phyloP scores from a whole-genome alignment of 805 yeast species.

The Soucietia sequanensis region DNA sequence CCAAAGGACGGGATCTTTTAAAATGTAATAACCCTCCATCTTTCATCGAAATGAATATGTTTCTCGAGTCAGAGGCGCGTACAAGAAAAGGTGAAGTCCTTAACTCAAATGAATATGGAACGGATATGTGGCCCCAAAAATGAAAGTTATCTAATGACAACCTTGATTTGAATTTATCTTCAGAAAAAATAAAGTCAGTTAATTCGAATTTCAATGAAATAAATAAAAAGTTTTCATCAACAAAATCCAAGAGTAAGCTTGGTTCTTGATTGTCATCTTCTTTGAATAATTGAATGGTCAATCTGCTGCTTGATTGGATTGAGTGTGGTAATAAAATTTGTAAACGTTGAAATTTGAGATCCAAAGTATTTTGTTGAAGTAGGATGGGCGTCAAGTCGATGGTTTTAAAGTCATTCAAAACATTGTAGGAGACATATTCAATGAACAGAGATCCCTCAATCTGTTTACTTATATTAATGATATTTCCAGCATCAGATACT shows the following conservation, averaged over 20 bases:
- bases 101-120: slow-evolving; percentile 59
- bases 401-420: slow-evolving; percentile 29
- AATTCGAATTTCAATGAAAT: slow-evolving; percentile 48
- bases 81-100: slow-evolving; percentile 26
- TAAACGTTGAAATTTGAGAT: slow-evolving; percentile 34
- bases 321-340: slow-evolving; percentile 23
- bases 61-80: slow-evolving; percentile 42
- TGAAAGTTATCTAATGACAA: slow-evolving; percentile 31
- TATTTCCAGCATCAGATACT: slow-evolving; percentile 18
- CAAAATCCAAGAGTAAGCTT: slow-evolving; percentile 46
- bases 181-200: slow-evolving; percentile 38
- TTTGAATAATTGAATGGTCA: slow-evolving; percentile 7
- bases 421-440: slow-evolving; percentile 27
- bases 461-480: slow-evolving; percentile 21
- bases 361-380: slow-evolving; percentile 29
- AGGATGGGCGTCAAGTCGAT: slow-evolving; percentile 40
- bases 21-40: slow-evolving; percentile 79
- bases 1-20: slow-evolving; percentile 35
- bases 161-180: slow-evolving; percentile 11
- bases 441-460: slow-evolving; percentile 19
- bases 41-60: slow-evolving; percentile 56
- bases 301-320: slow-evolving; percentile 15
- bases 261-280: not conserved
- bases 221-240: slow-evolving; percentile 51
- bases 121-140: slow-evolving; percentile 66